These are phyloP conservation scores for Austroboletus niveus DNA, from an alignment of 1,284 basidiomycete genomes.

Conservation along the genomic window DNA sequence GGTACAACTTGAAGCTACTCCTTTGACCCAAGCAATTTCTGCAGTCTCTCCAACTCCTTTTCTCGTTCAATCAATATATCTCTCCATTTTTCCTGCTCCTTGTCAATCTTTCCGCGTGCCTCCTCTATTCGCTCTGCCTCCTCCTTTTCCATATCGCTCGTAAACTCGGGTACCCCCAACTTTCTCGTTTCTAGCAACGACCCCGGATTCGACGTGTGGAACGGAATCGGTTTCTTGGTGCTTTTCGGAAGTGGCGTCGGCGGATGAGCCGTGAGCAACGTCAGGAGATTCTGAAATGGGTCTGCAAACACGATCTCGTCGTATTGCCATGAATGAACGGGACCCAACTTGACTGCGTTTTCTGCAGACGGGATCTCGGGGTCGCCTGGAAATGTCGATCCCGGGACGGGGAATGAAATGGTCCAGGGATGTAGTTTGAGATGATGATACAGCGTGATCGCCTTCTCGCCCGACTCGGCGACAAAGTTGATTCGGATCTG, in stretches of 20 bases:
- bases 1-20: constrained; percentile 6
- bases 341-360: constrained; percentile 59
- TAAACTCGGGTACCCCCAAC: constrained; percentile 77
- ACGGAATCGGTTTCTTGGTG: constrained; percentile 65
- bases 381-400: constrained; percentile 38
- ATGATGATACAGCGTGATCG: constrained; percentile 84
- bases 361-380: constrained; percentile 64
- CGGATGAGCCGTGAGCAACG: constrained; percentile 77
- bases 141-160: constrained; percentile 77
- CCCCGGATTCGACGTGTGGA: constrained; percentile 61
- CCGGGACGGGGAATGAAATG: constrained; percentile 30
- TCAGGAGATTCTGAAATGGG: constrained; percentile 87
- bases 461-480: constrained; percentile 91
- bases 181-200: constrained; percentile 62
- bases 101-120: constrained; percentile 66
- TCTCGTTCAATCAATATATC: constrained; percentile 67
- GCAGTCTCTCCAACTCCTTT: constrained; percentile 62
- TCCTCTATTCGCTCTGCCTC: constrained; percentile 81
- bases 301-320: constrained; percentile 98
- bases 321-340: constrained; percentile 99
- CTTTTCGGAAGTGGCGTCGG: constrained; percentile 78
- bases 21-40: constrained; percentile 38
- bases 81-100: constrained; percentile 63
- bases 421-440: constrained; percentile 97
- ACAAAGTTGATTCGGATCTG: constrained; percentile 92